A percentile compares a stretch with the other conserved stretches of the same genome.
Evolutionary conservation across 257 asterid genomes (phyloP).

Genomic region (Jasminum sambac): DNA sequence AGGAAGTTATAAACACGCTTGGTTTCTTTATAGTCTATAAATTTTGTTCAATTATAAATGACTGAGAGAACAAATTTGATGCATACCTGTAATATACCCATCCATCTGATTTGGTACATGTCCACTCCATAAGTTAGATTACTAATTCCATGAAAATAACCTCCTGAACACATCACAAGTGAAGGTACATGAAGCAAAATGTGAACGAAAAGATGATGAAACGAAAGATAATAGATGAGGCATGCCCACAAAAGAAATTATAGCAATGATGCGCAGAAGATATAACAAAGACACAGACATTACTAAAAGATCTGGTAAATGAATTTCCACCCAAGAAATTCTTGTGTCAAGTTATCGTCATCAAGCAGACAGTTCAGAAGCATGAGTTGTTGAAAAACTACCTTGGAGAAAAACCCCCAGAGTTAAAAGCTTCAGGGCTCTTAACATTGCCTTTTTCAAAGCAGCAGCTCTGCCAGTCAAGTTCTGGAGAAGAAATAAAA

Average conservation of each 20-base stretch:
- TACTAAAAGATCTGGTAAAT: slow-evolving; percentile 6
- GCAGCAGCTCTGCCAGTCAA: slow-evolving; percentile 47
- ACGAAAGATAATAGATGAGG: not conserved
- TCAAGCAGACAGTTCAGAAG: not conserved
- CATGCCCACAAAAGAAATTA: slow-evolving; percentile 3
- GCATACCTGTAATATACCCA: slow-evolving; percentile 69
- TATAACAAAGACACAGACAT: not conserved
- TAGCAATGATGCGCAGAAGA: not conserved
- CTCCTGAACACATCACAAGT: slow-evolving; percentile 42
- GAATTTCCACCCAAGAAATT: not conserved
- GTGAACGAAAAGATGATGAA: slow-evolving; percentile 3
- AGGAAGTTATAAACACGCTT: not conserved
- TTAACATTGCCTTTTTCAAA: slow-evolving; percentile 44
- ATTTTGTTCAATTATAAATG: not conserved
- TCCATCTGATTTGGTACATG: slow-evolving; percentile 57
- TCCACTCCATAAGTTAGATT: slow-evolving; percentile 65
- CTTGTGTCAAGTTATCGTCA: slow-evolving; percentile 4
- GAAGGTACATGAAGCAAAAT: slow-evolving; percentile 2
- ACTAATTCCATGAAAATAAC: slow-evolving; percentile 56
- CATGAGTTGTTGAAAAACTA: slow-evolving; percentile 19
- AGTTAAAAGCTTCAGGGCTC: slow-evolving; percentile 50
- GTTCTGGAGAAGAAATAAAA: slow-evolving; percentile 35
- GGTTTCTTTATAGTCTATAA: not conserved
- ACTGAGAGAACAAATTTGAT: not conserved
- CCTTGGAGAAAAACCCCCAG: slow-evolving; percentile 73